Percentiles rank a stretch among this genome's conserved stretches.
Evolutionary conservation across 2,329 filamentous ascomycete species (phyloP).

Genomic region (Phaeosphaeriaceae sp.): DNA sequence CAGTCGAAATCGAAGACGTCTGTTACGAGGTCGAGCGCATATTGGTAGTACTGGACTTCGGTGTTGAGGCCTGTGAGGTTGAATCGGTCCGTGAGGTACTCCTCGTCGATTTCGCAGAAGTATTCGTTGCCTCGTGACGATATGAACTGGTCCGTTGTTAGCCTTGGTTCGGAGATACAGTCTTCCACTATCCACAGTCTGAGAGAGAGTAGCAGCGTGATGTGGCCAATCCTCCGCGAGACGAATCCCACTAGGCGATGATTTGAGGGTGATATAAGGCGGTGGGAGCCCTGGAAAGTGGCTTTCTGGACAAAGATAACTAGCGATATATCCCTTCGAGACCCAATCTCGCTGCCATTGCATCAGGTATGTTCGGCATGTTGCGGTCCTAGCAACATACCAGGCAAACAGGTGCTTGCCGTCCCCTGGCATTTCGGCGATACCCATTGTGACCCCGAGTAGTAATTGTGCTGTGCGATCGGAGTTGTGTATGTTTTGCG

Average conservation of each 20-base stretch:
- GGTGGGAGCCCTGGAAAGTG: conserved; percentile 4
- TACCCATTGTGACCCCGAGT: background rate
- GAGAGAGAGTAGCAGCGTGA: background rate
- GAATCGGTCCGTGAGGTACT: conserved; percentile 97
- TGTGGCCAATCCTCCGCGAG: background rate
- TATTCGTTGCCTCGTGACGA: conserved; percentile 98
- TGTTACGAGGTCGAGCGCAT: conserved; percentile 95
- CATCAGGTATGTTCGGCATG: background rate
- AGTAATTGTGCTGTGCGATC: background rate
- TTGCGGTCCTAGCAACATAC: background rate
- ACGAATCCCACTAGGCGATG: conserved; percentile 8
- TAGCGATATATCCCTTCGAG: conserved; percentile 9
- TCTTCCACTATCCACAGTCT: background rate
- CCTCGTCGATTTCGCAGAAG: conserved; percentile 99
- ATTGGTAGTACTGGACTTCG: conserved; percentile 98
- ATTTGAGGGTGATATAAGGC: conserved; percentile 1
- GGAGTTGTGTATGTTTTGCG: background rate
- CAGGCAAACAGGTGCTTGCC: conserved; percentile 1
- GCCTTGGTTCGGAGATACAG: background rate
- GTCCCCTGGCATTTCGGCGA: background rate
- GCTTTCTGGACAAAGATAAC: conserved; percentile 9
- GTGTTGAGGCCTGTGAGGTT: conserved; percentile 97
- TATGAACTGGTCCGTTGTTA: conserved; percentile 74
- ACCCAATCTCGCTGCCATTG: conserved; percentile 10
- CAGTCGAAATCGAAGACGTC: conserved; percentile 99